Percentiles rank a stretch among this genome's conserved stretches.
Conservation (phyloP, 2,329 filamentous ascomycete species). For the Xenoacremonium recifei region DNA sequence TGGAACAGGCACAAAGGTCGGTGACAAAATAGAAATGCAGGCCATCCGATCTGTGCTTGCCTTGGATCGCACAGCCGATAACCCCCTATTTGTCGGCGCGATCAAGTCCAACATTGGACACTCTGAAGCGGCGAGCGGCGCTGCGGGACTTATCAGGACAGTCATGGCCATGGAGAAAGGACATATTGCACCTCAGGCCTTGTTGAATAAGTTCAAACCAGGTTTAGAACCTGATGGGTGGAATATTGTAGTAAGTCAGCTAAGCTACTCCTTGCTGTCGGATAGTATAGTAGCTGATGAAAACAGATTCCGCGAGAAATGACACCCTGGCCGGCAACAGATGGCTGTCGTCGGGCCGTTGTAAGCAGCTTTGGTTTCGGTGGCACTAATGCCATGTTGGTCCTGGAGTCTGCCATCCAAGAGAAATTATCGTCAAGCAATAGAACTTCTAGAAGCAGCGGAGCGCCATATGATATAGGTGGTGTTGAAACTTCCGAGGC, state of each 20-base stretch:
- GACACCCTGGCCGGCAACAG: background rate
- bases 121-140: conserved; percentile 8
- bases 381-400: conserved; percentile 41
- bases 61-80: background rate
- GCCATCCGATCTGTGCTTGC: conserved; percentile 2
- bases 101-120: conserved; percentile 17
- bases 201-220: conserved; percentile 8
- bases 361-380: conserved; percentile 48
- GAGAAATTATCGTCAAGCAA: no score
- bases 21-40: conserved; percentile 7
- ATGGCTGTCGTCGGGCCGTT: no score
- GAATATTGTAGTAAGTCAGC: no score
- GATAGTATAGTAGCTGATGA: no score
- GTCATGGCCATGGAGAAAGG: conserved; percentile 12
- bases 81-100: background rate
- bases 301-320: conserved; percentile 3
- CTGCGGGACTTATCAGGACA: conserved; percentile 10
- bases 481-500: no score
- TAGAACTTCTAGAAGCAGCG: no score
- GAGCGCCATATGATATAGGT: no score
- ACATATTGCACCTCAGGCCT: conserved; percentile 6
- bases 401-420: no score
- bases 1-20: conserved; percentile 8
- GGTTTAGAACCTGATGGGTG: background rate
- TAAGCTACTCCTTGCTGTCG: no score